Evolutionary conservation across 129 eudicot genomes (phyloP), one percentile per base, ranked within the genome.

Genomic region (Chrysanthemum lavandulifolium): DNA sequence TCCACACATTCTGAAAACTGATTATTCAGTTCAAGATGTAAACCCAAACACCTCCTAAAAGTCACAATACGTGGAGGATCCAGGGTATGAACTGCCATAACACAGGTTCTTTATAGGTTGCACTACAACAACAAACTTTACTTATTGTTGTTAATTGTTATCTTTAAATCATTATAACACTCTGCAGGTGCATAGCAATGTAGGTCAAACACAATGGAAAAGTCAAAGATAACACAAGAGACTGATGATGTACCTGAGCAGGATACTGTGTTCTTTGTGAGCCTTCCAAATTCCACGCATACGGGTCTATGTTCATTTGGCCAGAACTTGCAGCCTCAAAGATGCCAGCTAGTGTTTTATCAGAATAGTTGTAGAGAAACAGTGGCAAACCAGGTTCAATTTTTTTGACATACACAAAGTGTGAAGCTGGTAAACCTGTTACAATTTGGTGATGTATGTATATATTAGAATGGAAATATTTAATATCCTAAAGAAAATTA

Each of bases 251-350:
- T 80, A 92, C 98, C 98, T 92, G 96, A 36, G 96, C 92, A 53
- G 96, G 95, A 68, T 49, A 92, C 23, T 25, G 73, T 74, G 98
- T 92, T 84, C 56, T 85, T 21, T 82, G 79, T 48, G 84, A 82
- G 69, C 98, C 98, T 58, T 74, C 83, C 40, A 36, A 18, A n/a
- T 87, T 92, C 97, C 97, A 92, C n/a, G 86, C 96, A 81, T 83
- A 89, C 6, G 89, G 84, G 84, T 91, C 78, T 16, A 88, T 83
- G 76, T 87, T 87, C 86, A 85, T 73, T 83, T 84, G 79, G 11
- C 98, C 98, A 15, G 84, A 78, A 79, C 98, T 80, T 60, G 88
- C 95, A 68, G 98, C 96, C 80, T 92, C 96, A 80, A 85, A 92
- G 69, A 89, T 82, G 23, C 98, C 98, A 72, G 81, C 84, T 62